Evolutionary conservation across 2,329 filamentous ascomycete species (phyloP).

Genomic region (Clonostachys rosea): DNA sequence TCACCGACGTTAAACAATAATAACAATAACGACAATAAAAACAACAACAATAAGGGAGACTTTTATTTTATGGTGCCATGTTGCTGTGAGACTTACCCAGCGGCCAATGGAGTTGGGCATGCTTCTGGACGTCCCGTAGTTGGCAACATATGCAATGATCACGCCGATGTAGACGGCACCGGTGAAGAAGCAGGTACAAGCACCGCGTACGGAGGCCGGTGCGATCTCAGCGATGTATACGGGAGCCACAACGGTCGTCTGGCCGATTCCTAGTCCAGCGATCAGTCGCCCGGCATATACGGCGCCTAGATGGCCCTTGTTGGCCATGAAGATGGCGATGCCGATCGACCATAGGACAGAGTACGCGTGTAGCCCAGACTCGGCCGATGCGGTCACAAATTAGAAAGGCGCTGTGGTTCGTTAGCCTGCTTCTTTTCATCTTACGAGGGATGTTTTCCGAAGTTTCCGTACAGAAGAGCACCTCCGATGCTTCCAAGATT

Average conservation of each 20-base stretch:
- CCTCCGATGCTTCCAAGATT: slow-evolving; percentile 57
- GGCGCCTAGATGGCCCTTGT: background rate
- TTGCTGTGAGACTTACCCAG: background rate
- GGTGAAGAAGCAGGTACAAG: background rate
- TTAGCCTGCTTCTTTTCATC: background rate
- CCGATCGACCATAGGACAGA: slow-evolving; percentile 1
- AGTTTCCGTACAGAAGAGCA: background rate
- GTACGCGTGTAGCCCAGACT: background rate
- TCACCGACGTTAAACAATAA: too few species aligned
- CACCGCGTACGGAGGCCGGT: background rate
- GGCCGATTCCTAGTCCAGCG: background rate
- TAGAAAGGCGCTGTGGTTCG: background rate
- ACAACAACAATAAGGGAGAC: too few species aligned
- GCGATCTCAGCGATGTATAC: slow-evolving; percentile 1
- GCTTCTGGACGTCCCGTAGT: background rate
- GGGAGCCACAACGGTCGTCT: slow-evolving; percentile 1
- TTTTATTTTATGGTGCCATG: too few species aligned
- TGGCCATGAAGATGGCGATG: background rate
- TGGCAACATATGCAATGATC: background rate
- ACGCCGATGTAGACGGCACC: slow-evolving; percentile 1
- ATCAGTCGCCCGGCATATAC: background rate
- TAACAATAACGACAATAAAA: too few species aligned
- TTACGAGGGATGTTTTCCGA: background rate
- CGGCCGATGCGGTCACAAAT: slow-evolving; percentile 1
- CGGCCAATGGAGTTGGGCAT: background rate